Conservation (phyloP, 2,329 filamentous ascomycete genomes). For the Bipolaris oryzae region DNA sequence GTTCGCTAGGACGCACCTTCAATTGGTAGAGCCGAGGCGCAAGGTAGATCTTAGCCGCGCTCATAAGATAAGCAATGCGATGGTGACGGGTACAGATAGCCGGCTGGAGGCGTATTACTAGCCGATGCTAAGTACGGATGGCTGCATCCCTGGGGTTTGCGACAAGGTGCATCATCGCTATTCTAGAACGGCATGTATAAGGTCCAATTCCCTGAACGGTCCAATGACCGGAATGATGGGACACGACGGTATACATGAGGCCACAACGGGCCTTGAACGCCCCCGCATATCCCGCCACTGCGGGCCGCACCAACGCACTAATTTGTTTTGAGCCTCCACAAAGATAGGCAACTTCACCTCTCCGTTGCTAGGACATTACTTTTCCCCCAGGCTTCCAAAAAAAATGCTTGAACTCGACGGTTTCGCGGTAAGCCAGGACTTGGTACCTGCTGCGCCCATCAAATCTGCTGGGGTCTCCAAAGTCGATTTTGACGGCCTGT, state of each 20-base stretch:
- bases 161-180: background rate
- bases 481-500: conserved; percentile 73
- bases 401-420: conserved; percentile 29
- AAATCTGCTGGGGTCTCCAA: conserved; percentile 59
- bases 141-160: background rate
- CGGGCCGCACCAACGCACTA: conserved; percentile 3
- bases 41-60: background rate
- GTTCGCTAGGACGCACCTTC: conserved; percentile 3
- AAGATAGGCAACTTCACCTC: conserved; percentile 6
- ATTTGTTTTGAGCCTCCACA: conserved; percentile 10
- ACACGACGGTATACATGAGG: background rate
- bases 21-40: conserved; percentile 15
- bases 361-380: background rate
- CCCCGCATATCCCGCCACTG: conserved; percentile 1
- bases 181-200: background rate
- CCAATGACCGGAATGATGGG: background rate
- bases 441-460: conserved; percentile 60
- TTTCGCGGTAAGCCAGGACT: conserved; percentile 58
- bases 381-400: background rate
- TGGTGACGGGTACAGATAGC: background rate
- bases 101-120: background rate
- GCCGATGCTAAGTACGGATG: background rate
- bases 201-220: background rate
- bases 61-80: conserved; percentile 10
- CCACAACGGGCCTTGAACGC: background rate